phyloP scores from a whole-genome alignment of 1,284 basidiomycete genomes.

The Cyathus olla region DNA sequence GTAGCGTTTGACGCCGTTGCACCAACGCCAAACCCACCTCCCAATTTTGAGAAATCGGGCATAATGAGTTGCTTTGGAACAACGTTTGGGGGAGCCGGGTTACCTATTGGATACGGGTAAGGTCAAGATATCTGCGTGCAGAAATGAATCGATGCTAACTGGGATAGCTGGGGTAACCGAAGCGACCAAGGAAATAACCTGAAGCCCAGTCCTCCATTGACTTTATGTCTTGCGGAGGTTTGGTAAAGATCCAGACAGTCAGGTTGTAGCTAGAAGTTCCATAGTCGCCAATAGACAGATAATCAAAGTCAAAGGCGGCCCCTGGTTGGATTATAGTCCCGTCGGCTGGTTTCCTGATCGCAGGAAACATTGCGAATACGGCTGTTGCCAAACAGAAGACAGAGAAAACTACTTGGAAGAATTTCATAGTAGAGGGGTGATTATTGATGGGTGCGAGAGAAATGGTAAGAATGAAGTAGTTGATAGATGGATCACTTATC shows the following conservation, averaged over 20 bases:
- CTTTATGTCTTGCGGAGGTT: conserved; percentile 30
- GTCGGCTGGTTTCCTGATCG: too few relatives aligned
- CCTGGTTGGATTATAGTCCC: conserved; percentile 40
- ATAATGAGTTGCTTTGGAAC: conserved; percentile 53
- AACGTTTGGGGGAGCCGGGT: conserved; percentile 53
- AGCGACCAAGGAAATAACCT: conserved; percentile 56
- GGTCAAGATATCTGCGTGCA: background rate
- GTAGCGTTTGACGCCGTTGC: conserved; percentile 40
- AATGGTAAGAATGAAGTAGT: too few relatives aligned
- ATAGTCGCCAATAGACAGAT: conserved; percentile 54
- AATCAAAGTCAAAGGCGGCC: conserved; percentile 45
- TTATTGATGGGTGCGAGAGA: too few relatives aligned
- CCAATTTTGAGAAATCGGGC: conserved; percentile 58
- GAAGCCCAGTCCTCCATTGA: conserved; percentile 37
- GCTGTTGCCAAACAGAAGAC: too few relatives aligned
- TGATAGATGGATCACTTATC: too few relatives aligned
- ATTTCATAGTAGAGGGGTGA: too few relatives aligned
- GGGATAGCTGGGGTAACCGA: conserved; percentile 54
- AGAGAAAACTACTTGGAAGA: too few relatives aligned
- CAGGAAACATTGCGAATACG: too few relatives aligned
- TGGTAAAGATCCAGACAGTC: conserved; percentile 53
- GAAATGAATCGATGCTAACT: conserved; percentile 31
- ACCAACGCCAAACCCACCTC: conserved; percentile 54
- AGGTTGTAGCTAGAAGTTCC: conserved; percentile 54
- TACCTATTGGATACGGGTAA: conserved; percentile 23